Base-by-base conservation (phyloP, 2,329 filamentous ascomycete genomes). In the Leptodontidium sp. region DNA sequence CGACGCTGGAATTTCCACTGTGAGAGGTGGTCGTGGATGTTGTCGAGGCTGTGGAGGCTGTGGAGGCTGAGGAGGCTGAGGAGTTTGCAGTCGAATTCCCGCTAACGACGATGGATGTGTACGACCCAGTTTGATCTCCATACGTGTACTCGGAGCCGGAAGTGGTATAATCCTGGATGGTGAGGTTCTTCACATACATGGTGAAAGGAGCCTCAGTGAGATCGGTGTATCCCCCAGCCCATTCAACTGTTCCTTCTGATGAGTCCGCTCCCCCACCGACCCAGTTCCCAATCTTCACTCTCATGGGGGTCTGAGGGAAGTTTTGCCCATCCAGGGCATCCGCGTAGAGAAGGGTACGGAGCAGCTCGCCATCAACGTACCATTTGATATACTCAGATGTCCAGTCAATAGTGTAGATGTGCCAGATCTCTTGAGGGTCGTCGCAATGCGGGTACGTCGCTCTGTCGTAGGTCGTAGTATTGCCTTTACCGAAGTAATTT, bases 221-320 rank as follows among this genome's bases (percentile, higher is more conserved):
- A 78, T 93, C 84, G 61, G 90, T 92, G 63, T 82, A 77, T 66
- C 90, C 90, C 64, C 90, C 90, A 63, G 90, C 90, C 90, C 90
- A 93, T 66, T 88, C 81, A 58, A 90, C 86, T 3, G 88, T 91
- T 17, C 86, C 83, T 66, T 84, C 50, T 58, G 86, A 79, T 76
- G 89, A 78, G 53, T 82, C 76, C 5, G 87, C 81, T 67, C 91
- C 84, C 70, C 89, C 84, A 63, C 87, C 84, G 64, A 89, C 86
- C 85, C 88, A 90, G 73, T 90, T 88, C 59, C 90, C 89, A n/a
- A 92, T 76, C 64, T 87, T 88, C 61, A 92, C 79, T 61, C 87
- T 86, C 88, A 91, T 91, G 1, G 92, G 92, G 0, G 91, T 93
- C 78, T 94, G 92, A 0, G 92, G 92, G 78, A 87, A 94, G 77